A percentile compares a stretch with the other conserved stretches of the same genome.
Evolutionary conservation across 371 early-diverging fungal genomes (phyloP).

Genomic region (Thermomucor indicae-seudaticae): DNA sequence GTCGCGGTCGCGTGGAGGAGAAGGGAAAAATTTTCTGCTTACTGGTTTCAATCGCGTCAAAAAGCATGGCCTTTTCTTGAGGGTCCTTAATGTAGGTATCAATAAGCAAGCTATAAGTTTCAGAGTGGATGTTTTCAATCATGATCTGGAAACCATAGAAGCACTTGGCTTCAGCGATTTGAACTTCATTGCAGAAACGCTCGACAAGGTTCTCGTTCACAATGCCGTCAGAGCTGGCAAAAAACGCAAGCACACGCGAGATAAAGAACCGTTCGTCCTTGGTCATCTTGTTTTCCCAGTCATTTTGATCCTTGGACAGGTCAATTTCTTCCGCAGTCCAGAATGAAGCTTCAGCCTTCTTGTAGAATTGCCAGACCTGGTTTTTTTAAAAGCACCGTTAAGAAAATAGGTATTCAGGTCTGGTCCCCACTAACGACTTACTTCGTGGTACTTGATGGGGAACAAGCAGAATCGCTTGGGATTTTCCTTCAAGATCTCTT

Average conservation of each 20-base stretch:
- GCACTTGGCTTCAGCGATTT: conserved; percentile 97
- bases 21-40: conserved; percentile 18
- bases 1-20: neutral
- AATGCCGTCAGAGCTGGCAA: conserved; percentile 99
- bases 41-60: conserved; percentile 97
- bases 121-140: conserved; percentile 99
- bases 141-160: conserved; percentile 99
- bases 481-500: conserved; percentile 58
- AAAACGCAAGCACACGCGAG: conserved; percentile 98
- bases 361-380: conserved; percentile 98
- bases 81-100: conserved; percentile 98
- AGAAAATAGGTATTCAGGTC: neutral
- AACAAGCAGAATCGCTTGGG: conserved; percentile 91
- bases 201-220: conserved; percentile 99
- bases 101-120: conserved; percentile 98
- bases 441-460: conserved; percentile 95
- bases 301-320: conserved; percentile 89
- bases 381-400: neutral
- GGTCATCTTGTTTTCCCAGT: conserved; percentile 93
- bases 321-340: conserved; percentile 99
- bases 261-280: conserved; percentile 97
- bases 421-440: conserved; percentile 15
- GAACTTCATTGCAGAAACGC: conserved; percentile 97
- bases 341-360: conserved; percentile 99
- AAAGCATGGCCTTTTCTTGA: conserved; percentile 83